Base-by-base conservation (phyloP, 352 stramenopile species). In the Achlya hypogyna region DNA sequence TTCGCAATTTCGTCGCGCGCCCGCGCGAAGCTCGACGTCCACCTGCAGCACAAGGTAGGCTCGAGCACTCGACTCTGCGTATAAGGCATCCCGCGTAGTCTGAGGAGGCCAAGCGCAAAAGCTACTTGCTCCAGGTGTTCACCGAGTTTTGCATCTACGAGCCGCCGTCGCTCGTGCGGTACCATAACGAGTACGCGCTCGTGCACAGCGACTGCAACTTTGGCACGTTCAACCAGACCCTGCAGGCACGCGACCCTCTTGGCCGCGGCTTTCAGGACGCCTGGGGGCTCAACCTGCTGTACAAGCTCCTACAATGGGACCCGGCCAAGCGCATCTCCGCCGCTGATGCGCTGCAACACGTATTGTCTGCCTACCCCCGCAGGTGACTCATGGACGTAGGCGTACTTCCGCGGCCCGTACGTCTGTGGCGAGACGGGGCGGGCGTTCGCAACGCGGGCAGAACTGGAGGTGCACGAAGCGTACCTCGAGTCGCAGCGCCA, bases 231-330 rank as follows among this genome's bases (percentile, higher is more conserved):
- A 93, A 97, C 43, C 78, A 79, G 68, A 96, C 91, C n/a, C 78
- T 98, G 16, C 73, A 93, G 22, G 78, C 83, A 31, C 76, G 95
- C 16, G 95, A 98, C 74, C 91, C 89, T 38, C 78, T 98, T 12
- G 89, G 86, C 38, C 83, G 87, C 1, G 95, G 95, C 4, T 90
- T 98, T 51, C 77, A 89, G 69, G 78, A 90, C 52, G 56, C 63
- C 0, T 93, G 74, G 71, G 82, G 82, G 1, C 74, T 98, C 23
- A 87, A 98, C 78, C 75, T 99, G 25, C 89, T 99, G 64, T 98
- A 88, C 85, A 82, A 88, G 34, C 72, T 99, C 40, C 79, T 99
- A 25, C 87, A 95, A 31, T 98, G 88, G 87, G 78, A 98, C 77
- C 93, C 96, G 14, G 74, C 74, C 12, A 77, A 98, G 45, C 79